Base-by-base conservation (phyloP, 2,329 filamentous ascomycete genomes). In the Beauveria asiatica region DNA sequence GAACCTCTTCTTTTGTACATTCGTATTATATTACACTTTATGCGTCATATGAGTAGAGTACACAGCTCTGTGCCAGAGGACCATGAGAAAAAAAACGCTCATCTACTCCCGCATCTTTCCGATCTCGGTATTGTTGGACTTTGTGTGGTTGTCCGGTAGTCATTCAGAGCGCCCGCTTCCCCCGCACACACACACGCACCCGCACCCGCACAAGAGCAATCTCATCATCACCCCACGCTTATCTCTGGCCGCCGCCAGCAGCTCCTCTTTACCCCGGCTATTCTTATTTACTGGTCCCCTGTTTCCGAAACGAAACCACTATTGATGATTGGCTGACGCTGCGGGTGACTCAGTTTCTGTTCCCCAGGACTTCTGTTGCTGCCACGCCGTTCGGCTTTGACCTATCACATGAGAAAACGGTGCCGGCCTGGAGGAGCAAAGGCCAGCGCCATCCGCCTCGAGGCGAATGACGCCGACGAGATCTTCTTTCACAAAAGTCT, bases 271-370 rank as follows among this genome's bases (percentile, higher is more conserved):
- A 59, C 57, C 57, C 57, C 57, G 48, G 57, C 57, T 59, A 52
- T 46, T 59, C 57, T 59, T 59, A 59, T 59, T 59, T 52, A 53
- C 25, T 59, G 48, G 57, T 50, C 37, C 57, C 56, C 27, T 39
- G 9, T 51, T 41, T 39, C 13, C 23, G 13, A 33, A 42, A 56
- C 23, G 3, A 7, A 39, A 37, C n/a, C 30, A n/a, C 11, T 27
- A 30, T 46, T 46, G 52, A 27, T 46, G 48, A 59, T 59, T 59
- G 57, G 57, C 27, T 46, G 33, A 23, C 39, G 10, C 30, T 46
- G 4, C 6, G 33, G 33, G 6, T 46, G 48, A 23, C 7, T 53
- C 39, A 51, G 46, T 37, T 27, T n/a, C n/a, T 7, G 5, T 46
- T 17, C 19, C 37, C 56, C 37, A 23, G 6, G 55, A 50, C 33